phyloP scores from a whole-genome alignment of 208 protist species.

The Trypanosoma caninum region DNA sequence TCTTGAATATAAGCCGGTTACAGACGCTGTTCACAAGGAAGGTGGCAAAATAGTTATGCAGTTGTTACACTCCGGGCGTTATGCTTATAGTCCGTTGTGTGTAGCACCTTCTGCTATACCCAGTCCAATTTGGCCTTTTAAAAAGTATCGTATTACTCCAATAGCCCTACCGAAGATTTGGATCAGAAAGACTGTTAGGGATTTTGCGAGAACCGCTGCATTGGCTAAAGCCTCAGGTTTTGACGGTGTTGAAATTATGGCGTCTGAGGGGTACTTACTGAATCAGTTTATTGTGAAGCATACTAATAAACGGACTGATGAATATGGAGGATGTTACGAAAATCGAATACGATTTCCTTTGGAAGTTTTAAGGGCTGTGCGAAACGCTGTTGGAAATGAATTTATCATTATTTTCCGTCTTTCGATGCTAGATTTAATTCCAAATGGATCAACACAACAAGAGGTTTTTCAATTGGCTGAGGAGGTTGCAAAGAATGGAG shows the following conservation, averaged over 20 bases:
- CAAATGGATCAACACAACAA: conserved; percentile 64
- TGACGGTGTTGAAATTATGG: conserved; percentile 92
- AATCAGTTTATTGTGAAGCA: conserved; percentile 79
- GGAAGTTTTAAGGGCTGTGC: conserved; percentile 59
- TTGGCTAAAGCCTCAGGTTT: conserved; percentile 72
- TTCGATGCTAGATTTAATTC: conserved; percentile 81
- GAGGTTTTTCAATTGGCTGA: conserved; percentile 68
- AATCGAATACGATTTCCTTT: conserved; percentile 80
- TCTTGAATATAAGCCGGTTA: conserved; percentile 47
- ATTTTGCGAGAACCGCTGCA: conserved; percentile 43
- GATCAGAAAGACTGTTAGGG: conserved; percentile 55
- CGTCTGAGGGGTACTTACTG: conserved; percentile 83
- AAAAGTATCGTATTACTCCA: conserved; percentile 37
- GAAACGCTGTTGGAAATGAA: conserved; percentile 51
- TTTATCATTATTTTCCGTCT: conserved; percentile 90
- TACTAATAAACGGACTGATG: conserved; percentile 84
- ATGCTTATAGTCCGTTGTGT: conserved; percentile 41
- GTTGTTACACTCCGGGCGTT: conserved; percentile 79
- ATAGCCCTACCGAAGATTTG: conserved; percentile 36
- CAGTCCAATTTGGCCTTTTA: conserved; percentile 56
- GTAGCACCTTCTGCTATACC: conserved; percentile 56
- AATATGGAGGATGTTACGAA: conserved; percentile 83
- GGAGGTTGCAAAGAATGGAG: conserved; percentile 50
- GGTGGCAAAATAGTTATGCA: conserved; percentile 84
- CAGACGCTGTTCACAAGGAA: conserved; percentile 63